phyloP scores from a whole-genome alignment of 73 alveolate genomes.

The Durusdinium trenchii region DNA sequence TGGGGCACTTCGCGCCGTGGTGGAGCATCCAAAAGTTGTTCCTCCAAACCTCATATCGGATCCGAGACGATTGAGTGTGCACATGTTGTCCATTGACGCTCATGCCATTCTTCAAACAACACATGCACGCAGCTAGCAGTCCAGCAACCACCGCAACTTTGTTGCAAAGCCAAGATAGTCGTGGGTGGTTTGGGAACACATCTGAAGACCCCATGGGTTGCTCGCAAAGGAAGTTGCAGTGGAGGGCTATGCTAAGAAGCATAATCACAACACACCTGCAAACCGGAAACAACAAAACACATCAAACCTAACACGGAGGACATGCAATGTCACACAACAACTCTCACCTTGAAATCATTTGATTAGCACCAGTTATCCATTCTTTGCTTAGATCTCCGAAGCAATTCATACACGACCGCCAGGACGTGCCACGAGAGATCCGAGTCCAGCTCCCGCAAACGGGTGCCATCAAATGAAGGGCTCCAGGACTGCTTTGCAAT shows the following conservation, averaged over 20 bases:
- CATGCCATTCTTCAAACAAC: background rate
- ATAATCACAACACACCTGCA: background rate
- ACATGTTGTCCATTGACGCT: background rate
- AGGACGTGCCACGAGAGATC: background rate
- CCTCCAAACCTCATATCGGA: background rate
- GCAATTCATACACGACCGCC: background rate
- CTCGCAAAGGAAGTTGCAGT: background rate
- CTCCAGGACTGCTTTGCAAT: background rate
- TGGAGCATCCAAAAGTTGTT: slow-evolving; percentile 22
- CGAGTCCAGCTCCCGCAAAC: slow-evolving; percentile 6
- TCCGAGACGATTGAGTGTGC: no score
- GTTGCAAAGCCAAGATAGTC: slow-evolving; percentile 24
- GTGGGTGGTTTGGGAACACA: slow-evolving; percentile 1
- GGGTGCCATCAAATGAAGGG: slow-evolving; percentile 15
- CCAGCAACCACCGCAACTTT: background rate
- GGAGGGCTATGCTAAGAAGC: slow-evolving; percentile 30
- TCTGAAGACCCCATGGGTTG: slow-evolving; percentile 18
- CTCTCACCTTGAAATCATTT: background rate
- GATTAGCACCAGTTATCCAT: background rate
- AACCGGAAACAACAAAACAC: background rate
- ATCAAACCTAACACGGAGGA: background rate
- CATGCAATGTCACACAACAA: background rate
- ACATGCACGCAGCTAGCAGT: background rate
- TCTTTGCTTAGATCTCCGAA: background rate
- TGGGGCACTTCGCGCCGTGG: background rate